Conservation (phyloP, 306 rosid genomes). For the Ormosia emarginata region DNA sequence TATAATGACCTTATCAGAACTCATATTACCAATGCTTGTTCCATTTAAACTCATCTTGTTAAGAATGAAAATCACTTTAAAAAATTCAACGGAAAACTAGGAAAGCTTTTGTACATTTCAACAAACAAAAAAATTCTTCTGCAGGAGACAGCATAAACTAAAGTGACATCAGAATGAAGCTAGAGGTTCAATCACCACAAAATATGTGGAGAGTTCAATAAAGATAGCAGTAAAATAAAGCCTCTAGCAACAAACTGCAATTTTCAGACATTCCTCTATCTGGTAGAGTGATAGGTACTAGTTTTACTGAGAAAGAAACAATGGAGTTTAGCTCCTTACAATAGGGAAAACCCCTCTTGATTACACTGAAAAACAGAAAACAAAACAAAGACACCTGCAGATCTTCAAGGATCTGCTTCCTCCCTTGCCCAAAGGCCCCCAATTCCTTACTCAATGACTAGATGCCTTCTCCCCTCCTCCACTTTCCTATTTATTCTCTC, state of each 20-base stretch:
- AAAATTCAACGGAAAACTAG: background rate
- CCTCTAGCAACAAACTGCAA: background rate
- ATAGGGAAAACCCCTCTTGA: too few species aligned
- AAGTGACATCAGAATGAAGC: constrained; percentile 13
- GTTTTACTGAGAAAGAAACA: too few species aligned
- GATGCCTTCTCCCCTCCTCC: too few species aligned
- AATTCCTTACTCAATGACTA: too few species aligned
- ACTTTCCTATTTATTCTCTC: too few species aligned
- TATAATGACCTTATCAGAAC: background rate
- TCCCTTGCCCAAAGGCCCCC: too few species aligned
- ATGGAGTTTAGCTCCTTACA: too few species aligned
- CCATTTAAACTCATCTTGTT: background rate
- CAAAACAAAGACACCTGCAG: too few species aligned
- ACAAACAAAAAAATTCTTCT: background rate
- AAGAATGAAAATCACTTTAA: background rate
- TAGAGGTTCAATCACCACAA: constrained; percentile 1
- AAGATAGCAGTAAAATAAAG: constrained; percentile 1
- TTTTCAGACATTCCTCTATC: constrained; percentile 16
- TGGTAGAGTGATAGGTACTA: background rate
- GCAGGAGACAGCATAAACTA: background rate
- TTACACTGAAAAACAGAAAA: too few species aligned
- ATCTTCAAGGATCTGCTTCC: too few species aligned
- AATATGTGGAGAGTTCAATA: background rate
- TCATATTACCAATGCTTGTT: background rate
- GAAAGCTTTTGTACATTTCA: background rate